phyloP scores from a whole-genome alignment of 73 alveolate genomes.

The Diophrys sp. region DNA sequence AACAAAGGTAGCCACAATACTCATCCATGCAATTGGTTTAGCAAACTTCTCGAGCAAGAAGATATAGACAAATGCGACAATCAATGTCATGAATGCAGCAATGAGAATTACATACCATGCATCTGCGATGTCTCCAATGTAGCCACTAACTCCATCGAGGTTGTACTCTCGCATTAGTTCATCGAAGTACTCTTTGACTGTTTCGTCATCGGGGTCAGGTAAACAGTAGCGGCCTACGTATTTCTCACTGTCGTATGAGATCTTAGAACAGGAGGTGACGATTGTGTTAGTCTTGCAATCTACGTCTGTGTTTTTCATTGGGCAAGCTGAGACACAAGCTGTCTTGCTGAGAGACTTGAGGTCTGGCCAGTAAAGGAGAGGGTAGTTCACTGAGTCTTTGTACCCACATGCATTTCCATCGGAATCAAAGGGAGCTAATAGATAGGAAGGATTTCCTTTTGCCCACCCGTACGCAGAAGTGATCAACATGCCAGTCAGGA shows the following conservation, averaged over 20 bases:
- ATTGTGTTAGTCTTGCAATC: conserved; percentile 3
- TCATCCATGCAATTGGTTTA: conserved; percentile 49
- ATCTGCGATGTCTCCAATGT: conserved; percentile 49
- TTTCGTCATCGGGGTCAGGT: conserved; percentile 14
- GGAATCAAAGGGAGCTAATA: conserved; percentile 38
- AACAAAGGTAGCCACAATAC: conserved; percentile 24
- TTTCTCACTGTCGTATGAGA: conserved; percentile 16
- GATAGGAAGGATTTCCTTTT: conserved; percentile 82
- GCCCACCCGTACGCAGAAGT: conserved; percentile 80
- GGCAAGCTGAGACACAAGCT: not conserved
- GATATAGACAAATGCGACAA: conserved; percentile 41
- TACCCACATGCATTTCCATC: conserved; percentile 42
- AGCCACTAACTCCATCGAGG: conserved; percentile 28
- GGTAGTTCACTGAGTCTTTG: not conserved
- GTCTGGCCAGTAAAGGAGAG: not conserved
- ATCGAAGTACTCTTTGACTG: conserved; percentile 4
- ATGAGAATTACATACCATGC: conserved; percentile 61
- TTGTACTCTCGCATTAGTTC: conserved; percentile 2
- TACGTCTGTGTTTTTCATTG: not conserved
- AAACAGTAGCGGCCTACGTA: conserved; percentile 22
- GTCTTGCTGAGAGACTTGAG: not conserved
- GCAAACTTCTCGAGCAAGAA: conserved; percentile 51
- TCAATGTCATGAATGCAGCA: conserved; percentile 19
- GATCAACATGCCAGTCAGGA: conserved; percentile 77
- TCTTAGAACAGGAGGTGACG: conserved; percentile 9